Percentiles rank a stretch among this genome's conserved stretches.
Conservation (phyloP, 257 asterid genomes). For the Ilex asprella region DNA sequence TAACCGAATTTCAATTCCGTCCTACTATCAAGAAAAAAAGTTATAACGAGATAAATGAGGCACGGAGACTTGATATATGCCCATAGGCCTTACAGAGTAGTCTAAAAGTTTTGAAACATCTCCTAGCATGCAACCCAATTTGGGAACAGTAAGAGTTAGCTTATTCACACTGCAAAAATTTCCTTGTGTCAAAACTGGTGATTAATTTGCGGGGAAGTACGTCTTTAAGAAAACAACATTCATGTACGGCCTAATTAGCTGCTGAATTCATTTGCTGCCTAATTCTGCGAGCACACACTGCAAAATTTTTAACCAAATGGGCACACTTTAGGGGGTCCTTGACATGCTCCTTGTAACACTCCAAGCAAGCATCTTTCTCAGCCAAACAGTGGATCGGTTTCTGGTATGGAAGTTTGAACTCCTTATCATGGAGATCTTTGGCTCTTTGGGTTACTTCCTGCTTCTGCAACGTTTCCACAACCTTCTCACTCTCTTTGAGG, state of each 20-base stretch:
- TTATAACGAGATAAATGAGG: too few relatives aligned
- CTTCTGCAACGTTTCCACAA: constrained; percentile 71
- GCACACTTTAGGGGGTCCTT: constrained; percentile 75
- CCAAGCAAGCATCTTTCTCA: constrained; percentile 56
- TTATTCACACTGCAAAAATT: too few relatives aligned
- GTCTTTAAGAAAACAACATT: background rate
- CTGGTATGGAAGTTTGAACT: constrained; percentile 74
- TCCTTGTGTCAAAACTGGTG: too few relatives aligned
- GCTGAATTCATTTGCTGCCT: constrained; percentile 45
- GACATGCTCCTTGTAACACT: constrained; percentile 77
- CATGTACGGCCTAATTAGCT: constrained; percentile 20
- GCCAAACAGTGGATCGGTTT: constrained; percentile 66
- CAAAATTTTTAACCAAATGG: constrained; percentile 48
- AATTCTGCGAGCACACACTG: constrained; percentile 67
- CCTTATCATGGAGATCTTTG: constrained; percentile 85
- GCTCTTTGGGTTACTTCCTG: constrained; percentile 85
- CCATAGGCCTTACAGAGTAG: too few relatives aligned
- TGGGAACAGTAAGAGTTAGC: too few relatives aligned
- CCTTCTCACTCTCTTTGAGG: constrained; percentile 65
- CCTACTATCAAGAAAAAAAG: too few relatives aligned
- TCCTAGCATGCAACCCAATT: too few relatives aligned
- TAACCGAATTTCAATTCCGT: too few relatives aligned
- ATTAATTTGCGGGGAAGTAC: background rate
- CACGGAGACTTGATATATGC: too few relatives aligned
- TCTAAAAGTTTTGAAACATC: too few relatives aligned